A percentile compares a stretch with the other conserved stretches of the same genome.
Conservation (phyloP, 1,139 yeast genomes). For the Diutina ranongensis region DNA sequence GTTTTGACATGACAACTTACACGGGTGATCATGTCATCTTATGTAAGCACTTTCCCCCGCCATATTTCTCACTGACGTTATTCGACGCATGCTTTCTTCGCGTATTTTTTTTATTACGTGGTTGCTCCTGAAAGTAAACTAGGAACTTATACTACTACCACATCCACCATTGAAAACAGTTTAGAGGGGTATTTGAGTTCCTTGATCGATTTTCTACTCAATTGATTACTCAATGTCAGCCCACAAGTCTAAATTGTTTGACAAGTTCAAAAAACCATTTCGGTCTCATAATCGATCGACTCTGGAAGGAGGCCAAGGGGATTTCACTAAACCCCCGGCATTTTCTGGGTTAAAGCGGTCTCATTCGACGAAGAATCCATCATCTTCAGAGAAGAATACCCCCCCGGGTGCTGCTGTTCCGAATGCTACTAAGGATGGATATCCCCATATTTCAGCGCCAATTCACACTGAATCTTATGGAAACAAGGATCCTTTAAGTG, state of each 20-base stretch:
- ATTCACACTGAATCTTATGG: not conserved
- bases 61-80: not conserved
- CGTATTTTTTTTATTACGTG: not conserved
- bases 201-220: not conserved
- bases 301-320: conserved; percentile 1
- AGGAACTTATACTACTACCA: not conserved
- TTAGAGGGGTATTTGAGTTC: not conserved
- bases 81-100: not conserved
- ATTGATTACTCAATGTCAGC: not conserved
- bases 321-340: not conserved
- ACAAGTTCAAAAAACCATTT: conserved; percentile 4
- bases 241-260: conserved; percentile 1
- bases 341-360: not conserved
- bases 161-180: not conserved
- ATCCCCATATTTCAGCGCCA: not conserved
- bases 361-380: not conserved
- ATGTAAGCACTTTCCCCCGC: too few relatives aligned
- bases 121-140: not conserved
- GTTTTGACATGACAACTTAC: too few relatives aligned
- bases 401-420: not conserved
- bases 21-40: too few relatives aligned
- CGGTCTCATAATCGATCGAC: conserved; percentile 3
- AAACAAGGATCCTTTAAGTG: not conserved
- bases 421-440: not conserved
- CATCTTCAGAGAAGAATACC: too few relatives aligned